These are phyloP conservation scores for Cyphellophora attinorum DNA, from an alignment of 2,329 filamentous ascomycete genomes.

Conservation along the genomic window DNA sequence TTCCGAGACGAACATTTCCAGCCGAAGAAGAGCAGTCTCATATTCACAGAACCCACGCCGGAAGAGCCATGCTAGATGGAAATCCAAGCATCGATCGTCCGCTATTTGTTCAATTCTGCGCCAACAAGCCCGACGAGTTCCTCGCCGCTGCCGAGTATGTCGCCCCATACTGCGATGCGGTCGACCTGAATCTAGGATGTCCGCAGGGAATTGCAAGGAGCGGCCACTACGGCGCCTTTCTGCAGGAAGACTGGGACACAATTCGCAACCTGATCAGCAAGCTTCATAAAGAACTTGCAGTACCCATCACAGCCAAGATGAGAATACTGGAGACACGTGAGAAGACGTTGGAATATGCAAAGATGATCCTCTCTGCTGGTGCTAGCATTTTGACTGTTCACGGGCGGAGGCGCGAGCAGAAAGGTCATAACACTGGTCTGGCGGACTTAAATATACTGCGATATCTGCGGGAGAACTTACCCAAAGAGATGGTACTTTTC, in stretches of 20 bases:
- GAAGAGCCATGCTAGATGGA: slow-evolving; percentile 63
- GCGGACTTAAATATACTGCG: slow-evolving; percentile 85
- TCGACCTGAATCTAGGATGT: slow-evolving; percentile 85
- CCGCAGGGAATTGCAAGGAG: slow-evolving; percentile 89
- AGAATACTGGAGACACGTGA: slow-evolving; percentile 79
- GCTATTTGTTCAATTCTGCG: slow-evolving; percentile 91
- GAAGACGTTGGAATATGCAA: slow-evolving; percentile 78
- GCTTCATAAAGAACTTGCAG: slow-evolving; percentile 65
- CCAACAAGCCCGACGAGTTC: slow-evolving; percentile 38
- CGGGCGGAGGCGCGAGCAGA: slow-evolving; percentile 79
- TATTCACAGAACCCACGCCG: slow-evolving; percentile 23
- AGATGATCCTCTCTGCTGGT: slow-evolving; percentile 75
- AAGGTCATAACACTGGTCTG: slow-evolving; percentile 86
- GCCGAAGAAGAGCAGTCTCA: slow-evolving; percentile 40
- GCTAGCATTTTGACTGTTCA: slow-evolving; percentile 92
- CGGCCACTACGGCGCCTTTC: slow-evolving; percentile 85
- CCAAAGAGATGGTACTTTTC: slow-evolving; percentile 82
- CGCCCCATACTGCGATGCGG: slow-evolving; percentile 82
- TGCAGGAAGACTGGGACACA: slow-evolving; percentile 84
- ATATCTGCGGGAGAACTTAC: slow-evolving; percentile 73
- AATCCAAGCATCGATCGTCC: slow-evolving; percentile 77
- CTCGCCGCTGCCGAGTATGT: slow-evolving; percentile 63
- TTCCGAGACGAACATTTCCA: slow-evolving; percentile 79
- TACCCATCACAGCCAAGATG: slow-evolving; percentile 94
- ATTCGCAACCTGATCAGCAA: slow-evolving; percentile 74